Evolutionary conservation across 176 grass and related monocot genomes (phyloP).

Genomic region (Avena eriantha): DNA sequence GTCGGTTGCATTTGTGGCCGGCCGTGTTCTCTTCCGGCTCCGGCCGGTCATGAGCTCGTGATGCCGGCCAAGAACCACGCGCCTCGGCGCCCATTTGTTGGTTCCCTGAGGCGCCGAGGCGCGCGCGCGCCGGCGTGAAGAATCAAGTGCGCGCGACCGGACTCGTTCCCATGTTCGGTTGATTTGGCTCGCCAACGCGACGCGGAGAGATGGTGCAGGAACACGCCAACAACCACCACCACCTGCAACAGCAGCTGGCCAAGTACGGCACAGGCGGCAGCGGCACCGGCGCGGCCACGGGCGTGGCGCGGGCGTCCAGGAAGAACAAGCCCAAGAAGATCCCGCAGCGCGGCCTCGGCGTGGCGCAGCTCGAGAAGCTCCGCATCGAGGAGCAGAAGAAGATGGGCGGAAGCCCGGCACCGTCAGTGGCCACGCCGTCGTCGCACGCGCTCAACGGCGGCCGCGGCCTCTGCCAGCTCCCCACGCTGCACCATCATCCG

Average conservation of each 20-base stretch:
- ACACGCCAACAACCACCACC: conserved; percentile 18
- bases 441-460: conserved; percentile 36
- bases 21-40: not conserved
- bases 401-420: conserved; percentile 37
- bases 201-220: conserved; percentile 63
- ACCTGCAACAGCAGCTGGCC: conserved; percentile 37
- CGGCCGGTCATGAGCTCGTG: not conserved
- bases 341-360: conserved; percentile 81
- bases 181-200: not conserved
- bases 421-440: conserved; percentile 6
- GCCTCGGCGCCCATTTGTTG: not conserved
- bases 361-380: conserved; percentile 86
- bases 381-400: conserved; percentile 86
- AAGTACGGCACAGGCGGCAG: conserved; percentile 43
- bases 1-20: not conserved
- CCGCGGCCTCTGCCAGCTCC: conserved; percentile 41
- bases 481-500: conserved; percentile 35
- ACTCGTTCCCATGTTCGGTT: not conserved
- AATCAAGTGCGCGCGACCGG: not conserved
- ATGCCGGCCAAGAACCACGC: not conserved
- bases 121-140: not conserved
- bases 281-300: conserved; percentile 20
- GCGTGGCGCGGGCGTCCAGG: conserved; percentile 58
- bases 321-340: conserved; percentile 76
- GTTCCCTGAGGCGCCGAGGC: not conserved